Percentiles rank a stretch among this genome's conserved stretches.
Evolutionary conservation across 257 asterid genomes (phyloP).

Genomic region (Gentiana straminea): DNA sequence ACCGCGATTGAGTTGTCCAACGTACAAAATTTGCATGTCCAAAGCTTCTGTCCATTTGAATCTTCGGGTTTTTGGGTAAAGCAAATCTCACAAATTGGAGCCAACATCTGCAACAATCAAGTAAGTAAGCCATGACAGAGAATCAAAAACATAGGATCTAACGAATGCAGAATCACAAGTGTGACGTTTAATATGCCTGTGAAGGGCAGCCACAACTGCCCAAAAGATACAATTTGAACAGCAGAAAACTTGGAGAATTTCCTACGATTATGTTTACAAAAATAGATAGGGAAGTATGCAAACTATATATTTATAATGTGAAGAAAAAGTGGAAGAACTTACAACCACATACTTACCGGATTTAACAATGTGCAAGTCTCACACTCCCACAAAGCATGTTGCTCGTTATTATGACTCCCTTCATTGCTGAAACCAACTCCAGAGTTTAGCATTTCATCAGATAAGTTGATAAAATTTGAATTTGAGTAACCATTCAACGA

Average conservation of each 20-base stretch:
- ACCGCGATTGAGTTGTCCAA: constrained; percentile 46
- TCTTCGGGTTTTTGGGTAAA: constrained; percentile 45
- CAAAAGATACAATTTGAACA: too few species aligned
- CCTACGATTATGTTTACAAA: too few species aligned
- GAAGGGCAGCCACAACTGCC: too few species aligned
- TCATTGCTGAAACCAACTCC: constrained; percentile 14
- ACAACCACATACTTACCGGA: constrained; percentile 39
- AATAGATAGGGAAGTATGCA: too few species aligned
- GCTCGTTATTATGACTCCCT: constrained; percentile 9
- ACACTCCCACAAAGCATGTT: constrained; percentile 52
- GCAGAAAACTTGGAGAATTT: too few species aligned
- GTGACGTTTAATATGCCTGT: too few species aligned
- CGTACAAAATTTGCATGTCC: constrained; percentile 84
- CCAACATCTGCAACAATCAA: constrained; percentile 40
- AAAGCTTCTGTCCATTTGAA: constrained; percentile 19
- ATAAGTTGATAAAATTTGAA: constrained; percentile 12
- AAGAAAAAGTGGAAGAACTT: neutral
- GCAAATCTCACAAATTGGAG: constrained; percentile 76
- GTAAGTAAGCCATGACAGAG: neutral
- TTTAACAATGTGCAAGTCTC: constrained; percentile 72
- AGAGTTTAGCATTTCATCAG: constrained; percentile 30
- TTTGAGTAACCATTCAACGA: constrained; percentile 10
- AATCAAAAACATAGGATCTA: constrained; percentile 4
- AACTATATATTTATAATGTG: too few species aligned
- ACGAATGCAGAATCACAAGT: neutral